Conservation (phyloP, 2,329 filamentous ascomycete genomes). For the Ceratocystis papillata region DNA sequence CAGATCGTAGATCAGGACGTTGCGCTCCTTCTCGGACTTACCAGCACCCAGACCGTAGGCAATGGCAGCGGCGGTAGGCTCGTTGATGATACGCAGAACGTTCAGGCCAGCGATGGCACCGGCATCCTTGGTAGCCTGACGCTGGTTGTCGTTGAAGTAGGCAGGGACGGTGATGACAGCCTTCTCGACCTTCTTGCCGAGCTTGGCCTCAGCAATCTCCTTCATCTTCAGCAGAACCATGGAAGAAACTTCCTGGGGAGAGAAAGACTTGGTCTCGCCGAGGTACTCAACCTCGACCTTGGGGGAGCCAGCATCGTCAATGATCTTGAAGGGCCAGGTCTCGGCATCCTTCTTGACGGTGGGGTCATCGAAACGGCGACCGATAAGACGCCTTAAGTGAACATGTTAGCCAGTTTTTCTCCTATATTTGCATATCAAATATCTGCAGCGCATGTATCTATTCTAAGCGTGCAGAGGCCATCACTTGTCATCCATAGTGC, state of each 20-base stretch:
- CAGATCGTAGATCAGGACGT: constrained; percentile 98
- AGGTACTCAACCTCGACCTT: constrained; percentile 94
- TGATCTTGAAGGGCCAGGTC: constrained; percentile 98
- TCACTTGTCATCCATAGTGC: not conserved
- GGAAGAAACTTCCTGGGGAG: constrained; percentile 95
- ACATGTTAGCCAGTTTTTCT: not conserved
- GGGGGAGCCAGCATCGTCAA: constrained; percentile 79
- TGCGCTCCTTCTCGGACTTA: constrained; percentile 95
- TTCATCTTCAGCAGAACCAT: constrained; percentile 99
- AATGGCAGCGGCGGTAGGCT: constrained; percentile 95
- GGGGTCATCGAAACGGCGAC: constrained; percentile 86
- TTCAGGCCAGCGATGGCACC: constrained; percentile 96
- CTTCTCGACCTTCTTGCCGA: constrained; percentile 98
- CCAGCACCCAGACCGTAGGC: constrained; percentile 93
- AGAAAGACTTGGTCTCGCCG: constrained; percentile 89
- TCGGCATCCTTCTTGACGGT: constrained; percentile 98
- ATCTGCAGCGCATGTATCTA: not conserved
- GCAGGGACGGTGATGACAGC: constrained; percentile 97
- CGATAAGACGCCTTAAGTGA: constrained; percentile 77
- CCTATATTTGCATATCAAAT: not conserved
- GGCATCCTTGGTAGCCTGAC: constrained; percentile 98
- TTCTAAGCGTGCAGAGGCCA: not conserved
- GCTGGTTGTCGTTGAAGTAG: constrained; percentile 99
- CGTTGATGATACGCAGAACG: constrained; percentile 99
- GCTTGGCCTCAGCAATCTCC: constrained; percentile 96